Conservation (phyloP, 2,329 filamentous ascomycete species). For the Colletotrichum brevisporum region DNA sequence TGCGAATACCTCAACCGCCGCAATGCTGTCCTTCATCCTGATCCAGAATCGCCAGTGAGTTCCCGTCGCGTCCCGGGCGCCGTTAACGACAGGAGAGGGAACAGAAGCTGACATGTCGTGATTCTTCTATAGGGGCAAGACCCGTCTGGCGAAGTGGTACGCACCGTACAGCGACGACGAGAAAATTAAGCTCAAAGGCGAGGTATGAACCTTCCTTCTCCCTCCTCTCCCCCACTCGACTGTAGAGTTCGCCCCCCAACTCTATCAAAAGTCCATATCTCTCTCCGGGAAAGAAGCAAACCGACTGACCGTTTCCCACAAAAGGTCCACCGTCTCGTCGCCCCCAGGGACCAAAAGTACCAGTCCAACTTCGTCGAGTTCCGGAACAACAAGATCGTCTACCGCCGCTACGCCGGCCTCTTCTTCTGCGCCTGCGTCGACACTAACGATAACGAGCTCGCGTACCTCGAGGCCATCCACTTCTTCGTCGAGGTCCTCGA, state of each 20-base stretch:
- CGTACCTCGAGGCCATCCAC: constrained; percentile 96
- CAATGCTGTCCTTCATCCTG: constrained; percentile 83
- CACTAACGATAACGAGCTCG: constrained; percentile 98
- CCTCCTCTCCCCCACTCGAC: neutral
- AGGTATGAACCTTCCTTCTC: constrained; percentile 67
- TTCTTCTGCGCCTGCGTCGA: constrained; percentile 99
- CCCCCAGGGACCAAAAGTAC: constrained; percentile 98
- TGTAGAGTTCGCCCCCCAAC: too few species aligned
- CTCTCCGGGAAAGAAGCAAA: neutral
- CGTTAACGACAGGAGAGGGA: neutral
- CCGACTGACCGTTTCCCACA: constrained; percentile 17
- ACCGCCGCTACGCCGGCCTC: constrained; percentile 95
- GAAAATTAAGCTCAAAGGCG: constrained; percentile 99
- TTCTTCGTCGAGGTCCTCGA: constrained; percentile 99
- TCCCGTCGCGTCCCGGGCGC: neutral
- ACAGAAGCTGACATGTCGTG: constrained; percentile 26
- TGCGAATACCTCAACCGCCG: constrained; percentile 30
- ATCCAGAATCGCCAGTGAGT: constrained; percentile 86
- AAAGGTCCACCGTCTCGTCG: constrained; percentile 95
- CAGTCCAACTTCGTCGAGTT: constrained; percentile 99
- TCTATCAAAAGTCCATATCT: too few species aligned
- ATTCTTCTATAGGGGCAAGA: constrained; percentile 82
- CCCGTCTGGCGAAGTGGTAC: constrained; percentile 98
- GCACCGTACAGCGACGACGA: constrained; percentile 98
- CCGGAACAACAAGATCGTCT: constrained; percentile 95